phyloP scores from a whole-genome alignment of 257 asterid genomes.

The Scutellaria barbata region DNA sequence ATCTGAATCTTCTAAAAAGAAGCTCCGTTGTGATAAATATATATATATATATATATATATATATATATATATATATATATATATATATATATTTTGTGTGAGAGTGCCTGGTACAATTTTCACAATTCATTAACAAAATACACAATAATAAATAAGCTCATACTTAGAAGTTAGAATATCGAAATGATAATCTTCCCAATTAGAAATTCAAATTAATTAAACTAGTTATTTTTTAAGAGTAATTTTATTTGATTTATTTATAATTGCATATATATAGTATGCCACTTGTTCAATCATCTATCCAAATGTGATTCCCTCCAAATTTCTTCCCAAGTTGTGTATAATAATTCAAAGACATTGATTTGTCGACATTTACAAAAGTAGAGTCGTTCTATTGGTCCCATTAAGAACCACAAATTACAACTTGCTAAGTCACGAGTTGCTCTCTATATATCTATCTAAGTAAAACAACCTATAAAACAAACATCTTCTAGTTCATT shows the following conservation, averaged over 20 bases:
- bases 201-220: no score
- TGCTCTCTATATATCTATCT: background rate
- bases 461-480: constrained; percentile 27
- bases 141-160: no score
- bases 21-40: no score
- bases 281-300: constrained; percentile 36
- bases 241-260: background rate
- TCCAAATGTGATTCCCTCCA: constrained; percentile 13
- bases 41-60: no score
- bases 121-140: no score
- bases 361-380: no score
- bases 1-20: no score
- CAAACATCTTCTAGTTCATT: background rate
- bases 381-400: background rate
- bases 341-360: background rate
- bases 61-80: no score
- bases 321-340: background rate
- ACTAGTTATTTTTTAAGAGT: background rate
- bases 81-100: no score
- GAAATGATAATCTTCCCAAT: background rate
- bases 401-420: constrained; percentile 16
- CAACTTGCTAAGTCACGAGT: constrained; percentile 39
- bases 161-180: background rate
- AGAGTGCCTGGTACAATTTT: no score
- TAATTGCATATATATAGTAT: background rate